Conservation (phyloP, 75 land plant species). For the Sequoia sempervirens region DNA sequence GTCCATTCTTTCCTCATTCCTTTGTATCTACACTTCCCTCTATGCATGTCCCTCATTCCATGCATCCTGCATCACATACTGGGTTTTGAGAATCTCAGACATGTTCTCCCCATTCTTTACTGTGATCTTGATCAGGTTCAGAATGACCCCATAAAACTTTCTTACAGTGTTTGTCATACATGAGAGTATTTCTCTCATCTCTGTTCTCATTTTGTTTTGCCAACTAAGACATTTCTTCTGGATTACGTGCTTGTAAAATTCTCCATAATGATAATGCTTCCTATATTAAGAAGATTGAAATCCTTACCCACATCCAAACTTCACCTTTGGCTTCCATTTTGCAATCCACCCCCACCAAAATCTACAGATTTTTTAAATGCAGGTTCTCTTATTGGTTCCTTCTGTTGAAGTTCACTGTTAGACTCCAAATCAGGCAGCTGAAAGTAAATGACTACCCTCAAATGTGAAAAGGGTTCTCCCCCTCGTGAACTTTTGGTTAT, state of each 20-base stretch:
- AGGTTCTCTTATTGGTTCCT: background rate
- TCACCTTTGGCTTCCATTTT: background rate
- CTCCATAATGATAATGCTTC: background rate
- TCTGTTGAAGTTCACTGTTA: background rate
- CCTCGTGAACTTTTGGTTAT: background rate
- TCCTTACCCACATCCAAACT: background rate
- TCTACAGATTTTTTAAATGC: background rate
- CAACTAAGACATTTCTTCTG: background rate
- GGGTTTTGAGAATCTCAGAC: background rate
- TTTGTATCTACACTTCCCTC: background rate
- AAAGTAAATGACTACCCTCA: background rate
- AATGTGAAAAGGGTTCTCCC: background rate
- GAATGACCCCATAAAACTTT: background rate
- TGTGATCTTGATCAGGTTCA: background rate
- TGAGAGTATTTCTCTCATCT: background rate
- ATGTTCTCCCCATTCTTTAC: background rate
- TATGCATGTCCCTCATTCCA: background rate
- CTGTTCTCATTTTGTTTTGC: background rate
- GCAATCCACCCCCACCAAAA: background rate
- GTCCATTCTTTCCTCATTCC: background rate
- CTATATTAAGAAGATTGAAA: background rate
- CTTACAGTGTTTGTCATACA: background rate
- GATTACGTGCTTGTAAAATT: background rate
- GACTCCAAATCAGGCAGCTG: background rate
- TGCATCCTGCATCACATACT: background rate